A percentile compares a stretch with the other conserved stretches of the same genome.
These are phyloP conservation scores for Ephemerocybe angulata DNA, from an alignment of 768 basidiomycete species.

Conservation along the genomic window DNA sequence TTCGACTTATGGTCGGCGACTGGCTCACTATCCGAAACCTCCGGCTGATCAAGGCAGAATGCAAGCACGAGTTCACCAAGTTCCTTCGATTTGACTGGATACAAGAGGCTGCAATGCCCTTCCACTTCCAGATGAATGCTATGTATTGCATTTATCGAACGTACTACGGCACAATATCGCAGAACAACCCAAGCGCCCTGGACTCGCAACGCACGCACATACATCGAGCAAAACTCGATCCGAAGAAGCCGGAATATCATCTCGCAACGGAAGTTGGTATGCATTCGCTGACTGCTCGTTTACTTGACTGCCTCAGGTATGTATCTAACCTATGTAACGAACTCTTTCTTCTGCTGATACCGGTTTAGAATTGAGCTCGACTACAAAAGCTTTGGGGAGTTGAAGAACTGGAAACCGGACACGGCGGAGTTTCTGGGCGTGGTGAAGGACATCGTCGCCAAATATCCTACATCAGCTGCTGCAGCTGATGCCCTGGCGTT, in stretches of 20 bases:
- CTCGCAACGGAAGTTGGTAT: constrained; percentile 5
- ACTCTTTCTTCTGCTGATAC: background rate
- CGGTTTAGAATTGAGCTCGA: background rate
- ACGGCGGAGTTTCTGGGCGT: background rate
- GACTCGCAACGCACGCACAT: constrained; percentile 13
- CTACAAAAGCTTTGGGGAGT: background rate
- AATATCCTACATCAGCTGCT: constrained; percentile 7
- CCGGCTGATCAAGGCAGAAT: constrained; percentile 10
- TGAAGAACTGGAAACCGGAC: constrained; percentile 5
- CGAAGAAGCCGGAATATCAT: constrained; percentile 13
- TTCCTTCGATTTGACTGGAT: constrained; percentile 11
- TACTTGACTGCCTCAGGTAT: constrained; percentile 4
- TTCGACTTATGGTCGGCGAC: constrained; percentile 10
- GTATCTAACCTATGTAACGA: no score
- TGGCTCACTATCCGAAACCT: constrained; percentile 13
- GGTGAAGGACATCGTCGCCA: background rate
- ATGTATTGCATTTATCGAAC: constrained; percentile 11
- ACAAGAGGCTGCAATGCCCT: constrained; percentile 14
- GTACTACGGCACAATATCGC: constrained; percentile 4
- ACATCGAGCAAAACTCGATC: constrained; percentile 7
- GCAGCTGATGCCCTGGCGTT: constrained; percentile 10
- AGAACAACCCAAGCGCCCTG: constrained; percentile 11
- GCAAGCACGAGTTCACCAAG: background rate
- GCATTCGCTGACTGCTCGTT: constrained; percentile 3
- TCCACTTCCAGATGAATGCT: constrained; percentile 14